Evolutionary conservation across 2,329 filamentous ascomycete genomes (phyloP), one percentile per base, ranked within the genome.

Genomic region (Alternaria burnsii): DNA sequence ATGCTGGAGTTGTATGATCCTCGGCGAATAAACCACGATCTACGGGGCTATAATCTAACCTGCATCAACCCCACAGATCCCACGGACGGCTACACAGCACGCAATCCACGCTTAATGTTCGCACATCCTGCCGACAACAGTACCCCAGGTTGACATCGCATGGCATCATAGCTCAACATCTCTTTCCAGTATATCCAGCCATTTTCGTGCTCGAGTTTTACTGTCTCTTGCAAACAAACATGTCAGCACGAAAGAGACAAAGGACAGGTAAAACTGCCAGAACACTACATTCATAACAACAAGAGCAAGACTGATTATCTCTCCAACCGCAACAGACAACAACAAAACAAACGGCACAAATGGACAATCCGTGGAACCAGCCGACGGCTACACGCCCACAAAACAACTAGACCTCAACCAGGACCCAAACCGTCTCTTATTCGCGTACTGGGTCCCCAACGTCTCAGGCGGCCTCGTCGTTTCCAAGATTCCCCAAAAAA

Each of bases 391-490:
- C 74, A 79, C 55, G 71, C 76, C 68, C 70, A 26, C 51, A 30
- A 36, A 57, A 18, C 63, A 51, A 9, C 57, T 81, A 54, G 66
- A 75, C 20, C 61, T 83, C 44, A 84, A 83, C 55, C 68, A 77
- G 52, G 77, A 82, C 51, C 78, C 81, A 1, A 74, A 80, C 32
- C 77, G 82, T 4, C 70, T 84, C 47, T 79, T 82, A 38, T 83
- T 84, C 67, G 82, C 82, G 52, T 85, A 85, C 71, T 85, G 83
- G 83, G 82, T 85, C 0, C 84, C 83, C 16, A 85, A 85, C 61
- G 84, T 85, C 4, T 85, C 82, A 0, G 84, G 83, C 28, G 83
- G 83, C 11, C 77, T 86, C 1, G 83, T 86, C 12, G 83, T 85
- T 41, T 82, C 79, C 60, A 85, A 85, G 64, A 84, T 85, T 52